A percentile compares a stretch with the other conserved stretches of the same genome.
phyloP scores from a whole-genome alignment of 1,139 yeast species.

The Scheffersomyces cryptocercus region DNA sequence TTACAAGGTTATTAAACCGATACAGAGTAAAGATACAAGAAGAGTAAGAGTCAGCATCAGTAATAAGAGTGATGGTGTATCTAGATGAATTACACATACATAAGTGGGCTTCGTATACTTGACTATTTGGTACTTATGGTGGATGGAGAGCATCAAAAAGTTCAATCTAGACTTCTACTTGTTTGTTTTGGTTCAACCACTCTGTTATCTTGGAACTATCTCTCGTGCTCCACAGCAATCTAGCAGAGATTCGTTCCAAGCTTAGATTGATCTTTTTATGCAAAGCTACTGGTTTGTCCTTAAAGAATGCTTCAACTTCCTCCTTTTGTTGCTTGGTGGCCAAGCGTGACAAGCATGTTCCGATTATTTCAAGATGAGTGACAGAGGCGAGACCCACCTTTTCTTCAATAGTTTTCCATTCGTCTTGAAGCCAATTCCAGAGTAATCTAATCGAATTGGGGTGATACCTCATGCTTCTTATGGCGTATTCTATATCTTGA shows the following conservation, averaged over 20 bases:
- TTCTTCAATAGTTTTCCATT: conserved; percentile 16
- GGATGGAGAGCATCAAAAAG: too few species aligned
- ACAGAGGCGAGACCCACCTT: conserved; percentile 11
- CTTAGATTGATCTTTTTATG: not conserved
- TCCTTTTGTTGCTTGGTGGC: conserved; percentile 13
- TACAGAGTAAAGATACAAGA: too few species aligned
- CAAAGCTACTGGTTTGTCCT: conserved; percentile 3
- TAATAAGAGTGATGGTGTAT: too few species aligned
- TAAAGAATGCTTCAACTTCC: conserved; percentile 13
- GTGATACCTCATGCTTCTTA: conserved; percentile 16
- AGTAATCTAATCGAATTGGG: conserved; percentile 11
- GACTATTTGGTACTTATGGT: too few species aligned
- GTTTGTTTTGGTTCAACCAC: conserved; percentile 2
- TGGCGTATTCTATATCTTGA: conserved; percentile 16
- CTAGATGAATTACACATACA: too few species aligned
- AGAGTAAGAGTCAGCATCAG: too few species aligned
- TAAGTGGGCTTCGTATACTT: too few species aligned
- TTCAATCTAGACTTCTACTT: not conserved
- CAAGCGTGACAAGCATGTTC: conserved; percentile 10
- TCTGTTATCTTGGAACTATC: conserved; percentile 1
- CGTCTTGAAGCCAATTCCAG: conserved; percentile 15
- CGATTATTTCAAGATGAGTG: conserved; percentile 1
- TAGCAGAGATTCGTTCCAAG: not conserved
- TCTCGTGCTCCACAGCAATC: conserved; percentile 1
- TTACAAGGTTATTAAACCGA: too few species aligned